These are phyloP conservation scores for Diplotaxis tenuifolia DNA, from an alignment of 345 rosid species.

Conservation along the genomic window DNA sequence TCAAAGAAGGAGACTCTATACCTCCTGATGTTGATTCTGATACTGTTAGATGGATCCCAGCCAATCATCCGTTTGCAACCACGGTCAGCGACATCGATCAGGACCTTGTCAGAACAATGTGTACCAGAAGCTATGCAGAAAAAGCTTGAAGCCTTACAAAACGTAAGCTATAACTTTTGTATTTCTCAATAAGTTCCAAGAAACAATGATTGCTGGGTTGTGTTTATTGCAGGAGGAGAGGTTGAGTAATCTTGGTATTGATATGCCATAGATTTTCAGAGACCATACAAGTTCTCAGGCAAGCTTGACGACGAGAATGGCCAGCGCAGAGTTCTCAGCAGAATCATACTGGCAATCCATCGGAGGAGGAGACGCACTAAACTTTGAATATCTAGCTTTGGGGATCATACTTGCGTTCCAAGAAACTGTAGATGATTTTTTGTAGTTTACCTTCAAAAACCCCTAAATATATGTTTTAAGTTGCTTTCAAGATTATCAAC, in stretches of 20 bases:
- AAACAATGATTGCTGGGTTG: conserved; percentile 10
- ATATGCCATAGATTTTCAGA: conserved; percentile 71
- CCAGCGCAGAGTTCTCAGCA: conserved; percentile 40
- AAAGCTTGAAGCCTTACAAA: conserved; percentile 79
- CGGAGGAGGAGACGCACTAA: conserved; percentile 49
- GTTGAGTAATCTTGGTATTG: conserved; percentile 62
- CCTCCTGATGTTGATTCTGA: conserved; percentile 93
- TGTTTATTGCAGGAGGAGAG: conserved; percentile 68
- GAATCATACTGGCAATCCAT: conserved; percentile 39
- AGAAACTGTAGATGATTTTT: conserved; percentile 5
- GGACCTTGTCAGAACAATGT: conserved; percentile 84
- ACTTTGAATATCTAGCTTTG: conserved; percentile 18
- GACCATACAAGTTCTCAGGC: conserved; percentile 57
- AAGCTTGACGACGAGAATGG: conserved; percentile 40
- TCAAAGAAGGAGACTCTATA: conserved; percentile 84
- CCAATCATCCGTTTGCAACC: conserved; percentile 96
- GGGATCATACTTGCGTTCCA: conserved; percentile 21
- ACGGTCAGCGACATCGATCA: conserved; percentile 82
- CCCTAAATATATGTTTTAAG: background rate
- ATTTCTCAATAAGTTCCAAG: background rate
- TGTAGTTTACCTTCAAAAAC: conserved; percentile 3
- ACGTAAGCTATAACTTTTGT: conserved; percentile 40
- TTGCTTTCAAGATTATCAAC: background rate
- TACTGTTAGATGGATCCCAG: conserved; percentile 92
- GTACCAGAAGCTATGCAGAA: conserved; percentile 86